A percentile compares a stretch with the other conserved stretches of the same genome.
Evolutionary conservation across 805 yeast species (phyloP).

Genomic region (Cyberlindnera bimundalis): DNA sequence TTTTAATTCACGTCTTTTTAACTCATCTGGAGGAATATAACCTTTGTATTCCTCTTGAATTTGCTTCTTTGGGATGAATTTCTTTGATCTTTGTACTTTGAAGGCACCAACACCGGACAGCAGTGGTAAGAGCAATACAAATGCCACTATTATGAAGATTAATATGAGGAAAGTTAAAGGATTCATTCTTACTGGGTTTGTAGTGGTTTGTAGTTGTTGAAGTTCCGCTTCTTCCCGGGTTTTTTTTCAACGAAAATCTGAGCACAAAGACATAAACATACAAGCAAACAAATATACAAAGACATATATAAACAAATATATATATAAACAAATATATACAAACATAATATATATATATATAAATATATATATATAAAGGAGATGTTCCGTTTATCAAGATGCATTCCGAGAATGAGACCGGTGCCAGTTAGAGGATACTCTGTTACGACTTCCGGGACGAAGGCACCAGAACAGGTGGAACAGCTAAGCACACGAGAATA

Average conservation of each 20-base stretch:
- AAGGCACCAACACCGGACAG: conserved; percentile 47
- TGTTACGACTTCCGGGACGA: conserved; percentile 49
- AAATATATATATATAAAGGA: too few relatives aligned
- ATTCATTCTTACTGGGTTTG: conserved; percentile 1
- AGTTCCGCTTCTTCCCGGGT: background rate
- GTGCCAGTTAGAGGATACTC: conserved; percentile 16
- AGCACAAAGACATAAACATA: background rate
- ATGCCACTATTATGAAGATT: conserved; percentile 40
- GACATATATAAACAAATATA: too few relatives aligned
- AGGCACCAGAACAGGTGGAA: conserved; percentile 50
- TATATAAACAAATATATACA: background rate
- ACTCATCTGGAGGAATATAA: conserved; percentile 27
- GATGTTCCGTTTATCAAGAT: background rate
- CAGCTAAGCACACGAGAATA: conserved; percentile 50
- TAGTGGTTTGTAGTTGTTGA: background rate
- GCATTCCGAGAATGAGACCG: background rate
- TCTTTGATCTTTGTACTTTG: conserved; percentile 22
- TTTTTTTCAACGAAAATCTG: too few relatives aligned
- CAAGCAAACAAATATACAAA: too few relatives aligned
- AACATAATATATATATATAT: too few relatives aligned
- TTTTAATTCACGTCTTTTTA: conserved; percentile 8
- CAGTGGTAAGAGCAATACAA: conserved; percentile 44
- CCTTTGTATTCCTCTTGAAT: conserved; percentile 12
- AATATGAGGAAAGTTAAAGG: conserved; percentile 30
- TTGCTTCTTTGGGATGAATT: background rate